Evolutionary conservation across 164 flowering plant species (phyloP), one percentile per base, ranked within the genome.

Genomic region (Macadamia integrifolia): DNA sequence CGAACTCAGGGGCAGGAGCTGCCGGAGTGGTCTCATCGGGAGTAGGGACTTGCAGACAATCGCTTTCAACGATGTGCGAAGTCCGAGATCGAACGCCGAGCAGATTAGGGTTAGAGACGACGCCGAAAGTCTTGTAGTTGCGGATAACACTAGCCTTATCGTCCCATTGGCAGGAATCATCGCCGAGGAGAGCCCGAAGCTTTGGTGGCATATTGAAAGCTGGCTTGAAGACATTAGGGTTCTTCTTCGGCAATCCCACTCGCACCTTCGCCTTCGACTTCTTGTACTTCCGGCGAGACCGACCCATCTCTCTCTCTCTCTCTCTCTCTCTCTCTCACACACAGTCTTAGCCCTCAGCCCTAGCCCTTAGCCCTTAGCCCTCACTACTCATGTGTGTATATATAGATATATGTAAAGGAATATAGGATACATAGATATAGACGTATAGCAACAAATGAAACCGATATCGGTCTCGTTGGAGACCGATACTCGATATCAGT

Each of bases 31-130:
- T 66, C 6, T 74, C 70, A 3, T 69, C 60, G 14, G 73, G 69
- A 2, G 79, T 75, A 58, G 91, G 90, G 52, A 81, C 74, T 66
- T 92, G 92, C 62, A 94, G 87, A 30, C 85, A 66, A 17, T 80
- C 85, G 53, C 72, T 76, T 67, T 90, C 81, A 64, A 93, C 48
- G 14, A 82, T 74, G 49, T 84, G 87, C 48, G 83, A 42, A 18
- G 85, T 91, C 32, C 97, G 88, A 32, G 86, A 78, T 0, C 93
- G 82, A 35, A 78, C 86, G 61, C 91, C 80, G 17, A 88, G 87
- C 31, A 88, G 70, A 67, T 94, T 92, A 61, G 98, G 97, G 79
- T 94, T 88, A 2, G 98, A 90, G 30, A 92, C 86, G 71, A 92
- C 77, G 60, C 98, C 97, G 66, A 88, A 88, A 4, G 96, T 76